These are phyloP conservation scores for Caloboletus firmus DNA, from an alignment of 1,284 basidiomycete genomes.

Conservation along the genomic window DNA sequence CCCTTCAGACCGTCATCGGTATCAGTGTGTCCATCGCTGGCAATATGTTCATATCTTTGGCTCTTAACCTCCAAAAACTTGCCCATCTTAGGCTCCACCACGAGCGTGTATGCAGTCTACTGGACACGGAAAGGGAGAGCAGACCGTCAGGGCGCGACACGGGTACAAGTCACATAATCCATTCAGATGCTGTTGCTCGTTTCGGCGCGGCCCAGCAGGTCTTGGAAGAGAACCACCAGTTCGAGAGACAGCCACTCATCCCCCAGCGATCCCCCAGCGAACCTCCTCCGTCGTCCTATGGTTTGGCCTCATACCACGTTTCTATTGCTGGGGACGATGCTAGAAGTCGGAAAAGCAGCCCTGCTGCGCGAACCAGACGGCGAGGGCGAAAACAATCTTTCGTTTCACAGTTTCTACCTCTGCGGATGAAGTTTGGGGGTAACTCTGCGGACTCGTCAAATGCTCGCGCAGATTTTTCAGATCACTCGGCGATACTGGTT, in stretches of 20 bases:
- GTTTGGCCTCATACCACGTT: conserved; percentile 7
- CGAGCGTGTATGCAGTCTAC: conserved; percentile 25
- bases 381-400: conserved; percentile 26
- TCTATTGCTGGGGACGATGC: conserved; percentile 22
- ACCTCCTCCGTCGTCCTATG: conserved; percentile 22
- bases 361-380: conserved; percentile 16
- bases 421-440: conserved; percentile 9
- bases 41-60: conserved; percentile 87
- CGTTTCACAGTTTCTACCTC: conserved; percentile 25
- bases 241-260: conserved; percentile 34
- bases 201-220: conserved; percentile 9
- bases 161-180: conserved; percentile 1
- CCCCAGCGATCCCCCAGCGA: conserved; percentile 24
- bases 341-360: conserved; percentile 30
- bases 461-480: conserved; percentile 2
- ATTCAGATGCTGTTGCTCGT: conserved; percentile 2
- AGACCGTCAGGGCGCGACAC: conserved; percentile 8
- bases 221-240: conserved; percentile 9
- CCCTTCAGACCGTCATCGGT: conserved; percentile 67
- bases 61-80: conserved; percentile 89
- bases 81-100: conserved; percentile 76
- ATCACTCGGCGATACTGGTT: conserved; percentile 33
- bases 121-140: conserved; percentile 14
- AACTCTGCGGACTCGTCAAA: conserved; percentile 5
- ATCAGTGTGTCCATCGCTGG: conserved; percentile 83